Evolutionary conservation across 768 basidiomycete genomes (phyloP).

Genomic region (Boletus subparvulus): DNA sequence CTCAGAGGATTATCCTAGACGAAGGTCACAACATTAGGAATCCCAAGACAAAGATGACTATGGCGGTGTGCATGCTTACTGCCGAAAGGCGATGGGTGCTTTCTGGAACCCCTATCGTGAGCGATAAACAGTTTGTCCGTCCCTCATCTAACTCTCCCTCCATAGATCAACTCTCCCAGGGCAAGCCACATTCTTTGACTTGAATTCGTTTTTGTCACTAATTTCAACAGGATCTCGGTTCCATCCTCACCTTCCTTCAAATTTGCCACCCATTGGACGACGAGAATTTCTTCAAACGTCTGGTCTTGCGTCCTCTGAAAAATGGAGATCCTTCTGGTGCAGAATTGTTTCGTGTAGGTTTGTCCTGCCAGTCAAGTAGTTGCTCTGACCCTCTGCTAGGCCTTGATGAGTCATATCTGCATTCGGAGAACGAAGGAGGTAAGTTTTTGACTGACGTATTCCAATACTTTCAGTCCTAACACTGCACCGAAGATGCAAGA

Average conservation of each 20-base stretch:
- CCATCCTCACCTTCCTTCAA: constrained; percentile 77
- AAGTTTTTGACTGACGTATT: background rate
- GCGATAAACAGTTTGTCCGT: constrained; percentile 26
- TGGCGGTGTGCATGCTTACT: constrained; percentile 58
- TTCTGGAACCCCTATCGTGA: constrained; percentile 86
- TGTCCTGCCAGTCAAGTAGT: background rate
- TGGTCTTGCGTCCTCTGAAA: constrained; percentile 77
- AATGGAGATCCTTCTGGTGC: constrained; percentile 65
- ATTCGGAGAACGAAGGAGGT: constrained; percentile 85
- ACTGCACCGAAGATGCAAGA: constrained; percentile 71
- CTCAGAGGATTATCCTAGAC: constrained; percentile 75
- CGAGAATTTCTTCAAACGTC: constrained; percentile 76
- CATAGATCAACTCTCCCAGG: constrained; percentile 75
- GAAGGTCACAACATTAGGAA: constrained; percentile 91
- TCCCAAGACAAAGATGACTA: constrained; percentile 80
- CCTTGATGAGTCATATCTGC: constrained; percentile 74
- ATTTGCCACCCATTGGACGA: constrained; percentile 87
- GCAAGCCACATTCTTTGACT: constrained; percentile 33
- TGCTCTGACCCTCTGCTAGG: constrained; percentile 39
- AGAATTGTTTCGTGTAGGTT: constrained; percentile 64
- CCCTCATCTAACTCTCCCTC: background rate
- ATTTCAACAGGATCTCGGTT: constrained; percentile 73
- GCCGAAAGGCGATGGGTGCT: constrained; percentile 80
- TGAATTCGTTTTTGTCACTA: background rate
- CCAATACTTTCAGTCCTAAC: constrained; percentile 17